These are phyloP conservation scores for Pseudoneurospora amorphoporcata DNA, from an alignment of 495 filamentous ascomycete species.

Conservation along the genomic window DNA sequence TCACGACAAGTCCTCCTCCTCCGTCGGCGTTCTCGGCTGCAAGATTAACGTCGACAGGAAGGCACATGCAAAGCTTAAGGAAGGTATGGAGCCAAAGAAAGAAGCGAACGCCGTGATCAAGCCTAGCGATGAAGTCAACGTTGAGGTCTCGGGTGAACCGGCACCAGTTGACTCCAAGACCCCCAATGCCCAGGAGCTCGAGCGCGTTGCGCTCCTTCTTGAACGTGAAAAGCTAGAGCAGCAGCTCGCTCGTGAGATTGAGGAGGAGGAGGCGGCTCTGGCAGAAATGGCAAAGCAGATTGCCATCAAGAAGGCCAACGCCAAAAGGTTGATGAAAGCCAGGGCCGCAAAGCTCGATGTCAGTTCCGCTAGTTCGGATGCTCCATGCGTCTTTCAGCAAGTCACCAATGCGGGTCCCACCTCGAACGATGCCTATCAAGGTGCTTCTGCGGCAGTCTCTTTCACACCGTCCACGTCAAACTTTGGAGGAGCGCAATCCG, in stretches of 20 bases:
- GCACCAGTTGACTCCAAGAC: background rate
- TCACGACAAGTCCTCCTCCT: conserved; percentile 33
- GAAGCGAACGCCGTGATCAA: background rate
- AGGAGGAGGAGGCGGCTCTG: background rate
- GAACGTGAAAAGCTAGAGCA: background rate
- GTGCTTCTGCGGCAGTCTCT: background rate
- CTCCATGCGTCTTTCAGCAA: background rate
- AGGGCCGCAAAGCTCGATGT: background rate
- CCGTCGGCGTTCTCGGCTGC: conserved; percentile 34
- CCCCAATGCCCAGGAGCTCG: background rate
- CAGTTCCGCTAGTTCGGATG: background rate
- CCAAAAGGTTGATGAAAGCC: background rate
- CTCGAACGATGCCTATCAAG: background rate
- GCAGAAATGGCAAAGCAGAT: background rate
- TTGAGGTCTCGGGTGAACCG: background rate
- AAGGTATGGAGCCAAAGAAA: too few relatives aligned
- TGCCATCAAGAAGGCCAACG: background rate
- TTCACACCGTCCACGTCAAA: background rate
- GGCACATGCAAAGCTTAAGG: background rate
- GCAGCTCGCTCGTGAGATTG: background rate
- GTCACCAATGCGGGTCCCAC: background rate
- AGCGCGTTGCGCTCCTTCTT: background rate
- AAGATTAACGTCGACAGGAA: conserved; percentile 31
- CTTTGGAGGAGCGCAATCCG: background rate
- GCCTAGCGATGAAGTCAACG: background rate